These are phyloP conservation scores for Fusarium burgessii DNA, from an alignment of 2,329 filamentous ascomycete species.

Conservation along the genomic window DNA sequence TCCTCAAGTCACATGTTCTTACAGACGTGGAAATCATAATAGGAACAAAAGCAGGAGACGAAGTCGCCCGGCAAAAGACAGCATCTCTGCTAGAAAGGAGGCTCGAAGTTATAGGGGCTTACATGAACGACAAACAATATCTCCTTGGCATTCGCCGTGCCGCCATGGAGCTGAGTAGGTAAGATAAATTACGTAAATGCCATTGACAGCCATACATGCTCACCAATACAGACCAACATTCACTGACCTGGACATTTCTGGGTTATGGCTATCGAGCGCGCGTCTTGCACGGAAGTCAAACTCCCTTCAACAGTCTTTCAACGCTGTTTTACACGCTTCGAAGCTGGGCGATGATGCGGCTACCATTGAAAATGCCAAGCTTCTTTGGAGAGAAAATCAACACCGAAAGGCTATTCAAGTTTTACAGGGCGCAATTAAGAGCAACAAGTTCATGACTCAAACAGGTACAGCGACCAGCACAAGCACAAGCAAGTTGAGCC, in stretches of 20 bases:
- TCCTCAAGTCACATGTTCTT: slow-evolving; percentile 88
- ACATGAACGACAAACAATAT: slow-evolving; percentile 93
- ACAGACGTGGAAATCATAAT: slow-evolving; percentile 87
- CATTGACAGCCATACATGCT: neutral
- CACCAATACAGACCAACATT: slow-evolving; percentile 65
- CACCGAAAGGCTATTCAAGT: slow-evolving; percentile 95
- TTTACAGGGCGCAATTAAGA: slow-evolving; percentile 85
- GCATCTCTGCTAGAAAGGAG: slow-evolving; percentile 71
- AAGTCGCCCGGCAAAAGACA: slow-evolving; percentile 53
- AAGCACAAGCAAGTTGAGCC: slow-evolving; percentile 52
- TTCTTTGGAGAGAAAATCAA: slow-evolving; percentile 93
- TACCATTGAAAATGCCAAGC: slow-evolving; percentile 91
- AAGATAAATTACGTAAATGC: slow-evolving; percentile 47
- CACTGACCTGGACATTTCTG: slow-evolving; percentile 79
- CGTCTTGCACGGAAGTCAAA: slow-evolving; percentile 87
- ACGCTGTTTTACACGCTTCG: slow-evolving; percentile 90
- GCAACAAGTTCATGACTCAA: slow-evolving; percentile 76
- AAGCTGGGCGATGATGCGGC: slow-evolving; percentile 86
- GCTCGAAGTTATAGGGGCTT: slow-evolving; percentile 90
- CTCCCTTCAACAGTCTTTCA: slow-evolving; percentile 88
- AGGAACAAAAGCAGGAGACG: slow-evolving; percentile 57
- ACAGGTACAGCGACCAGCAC: slow-evolving; percentile 54
- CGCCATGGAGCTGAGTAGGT: slow-evolving; percentile 83
- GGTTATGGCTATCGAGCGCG: slow-evolving; percentile 87
- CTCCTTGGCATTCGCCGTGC: slow-evolving; percentile 87